phyloP scores from a whole-genome alignment of 805 yeast genomes.

The Starmera quercuum region DNA sequence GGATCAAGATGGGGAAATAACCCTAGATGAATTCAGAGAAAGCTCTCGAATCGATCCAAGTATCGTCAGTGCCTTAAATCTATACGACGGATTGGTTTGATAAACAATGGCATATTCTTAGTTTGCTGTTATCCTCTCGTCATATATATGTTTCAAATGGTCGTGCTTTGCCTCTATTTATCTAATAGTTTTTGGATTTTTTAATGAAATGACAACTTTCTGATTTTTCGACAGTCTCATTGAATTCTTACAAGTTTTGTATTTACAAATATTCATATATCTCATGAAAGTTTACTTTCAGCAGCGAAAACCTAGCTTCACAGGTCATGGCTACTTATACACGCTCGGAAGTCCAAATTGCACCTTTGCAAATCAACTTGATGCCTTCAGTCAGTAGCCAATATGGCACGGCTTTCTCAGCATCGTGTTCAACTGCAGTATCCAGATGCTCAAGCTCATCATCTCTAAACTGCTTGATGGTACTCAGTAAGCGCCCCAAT shows the following conservation, averaged over 20 bases:
- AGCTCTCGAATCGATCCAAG: conserved; percentile 75
- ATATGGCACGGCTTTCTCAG: conserved; percentile 90
- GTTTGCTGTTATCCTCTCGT: too few relatives aligned
- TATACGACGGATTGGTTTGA: conserved; percentile 75
- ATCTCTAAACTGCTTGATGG: conserved; percentile 75
- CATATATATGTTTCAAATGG: too few relatives aligned
- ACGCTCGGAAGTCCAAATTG: conserved; percentile 88
- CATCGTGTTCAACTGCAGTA: conserved; percentile 88
- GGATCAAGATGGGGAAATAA: conserved; percentile 58
- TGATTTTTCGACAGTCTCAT: too few relatives aligned
- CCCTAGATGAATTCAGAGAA: conserved; percentile 77
- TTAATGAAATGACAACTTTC: too few relatives aligned
- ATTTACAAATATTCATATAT: too few relatives aligned
- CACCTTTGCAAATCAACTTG: conserved; percentile 75
- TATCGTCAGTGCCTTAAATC: conserved; percentile 64
- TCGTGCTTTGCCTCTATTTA: too few relatives aligned
- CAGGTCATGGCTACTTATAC: conserved; percentile 34
- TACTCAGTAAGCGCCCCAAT: conserved; percentile 45
- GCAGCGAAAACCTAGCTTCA: too few relatives aligned
- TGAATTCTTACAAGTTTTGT: too few relatives aligned
- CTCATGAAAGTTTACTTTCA: too few relatives aligned
- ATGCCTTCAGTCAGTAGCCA: conserved; percentile 82
- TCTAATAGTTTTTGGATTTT: too few relatives aligned
- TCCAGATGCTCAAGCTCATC: conserved; percentile 93
- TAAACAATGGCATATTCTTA: not conserved